Evolutionary conservation across 805 yeast genomes (phyloP), one percentile per base, ranked within the genome.

Genomic region (Starmera dryadoides): DNA sequence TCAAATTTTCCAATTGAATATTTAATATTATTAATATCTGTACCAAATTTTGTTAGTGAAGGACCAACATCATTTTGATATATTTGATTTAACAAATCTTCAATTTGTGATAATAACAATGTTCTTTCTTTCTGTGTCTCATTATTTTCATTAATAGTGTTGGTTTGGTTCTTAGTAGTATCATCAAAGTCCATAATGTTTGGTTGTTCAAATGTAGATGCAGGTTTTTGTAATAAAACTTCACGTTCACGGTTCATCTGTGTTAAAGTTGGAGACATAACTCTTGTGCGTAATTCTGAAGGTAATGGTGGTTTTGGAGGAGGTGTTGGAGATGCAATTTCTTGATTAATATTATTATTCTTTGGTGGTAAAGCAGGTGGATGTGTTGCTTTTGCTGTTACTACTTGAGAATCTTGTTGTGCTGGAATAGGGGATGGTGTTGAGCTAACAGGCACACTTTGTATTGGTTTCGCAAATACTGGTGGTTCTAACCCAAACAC

Each of bases 401-500:
- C 15, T 15, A 21, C 12, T 30, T 29, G 39, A 16, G 6, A 22
- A n/a, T 21, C 32, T 25, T 35, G 23, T 18, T 16, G 15, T 20
- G 26, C 18, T 17, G 33, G 15, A 18, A 16, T 22, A 20, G 37
- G 32, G 15, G 40, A 32, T 9, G 40, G 41, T 19, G 42, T 11
- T 23, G 42, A 14, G 22, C 25, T 15, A n/a, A n/a, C n/a, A n/a
- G n/a, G n/a, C n/a, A n/a, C n/a, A n/a, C n/a, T n/a, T n/a, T n/a
- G n/a, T 17, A 16, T 16, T 12, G 66, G 63, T 35, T 52, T 57
- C 1, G 66, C 58, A 41, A 59, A 63, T 3, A 76, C 70, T 1
- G 82, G 80, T 2, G 70, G 63, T 35, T 69, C 68, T 33, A 53
- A 50, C 19, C 62, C 47, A 52, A 78, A 68, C 25, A 60, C 53